Percentiles rank a stretch among this genome's conserved stretches.
Evolutionary conservation across 2,329 filamentous ascomycete genomes (phyloP).

Genomic region (Ceratocystis lukuohia): DNA sequence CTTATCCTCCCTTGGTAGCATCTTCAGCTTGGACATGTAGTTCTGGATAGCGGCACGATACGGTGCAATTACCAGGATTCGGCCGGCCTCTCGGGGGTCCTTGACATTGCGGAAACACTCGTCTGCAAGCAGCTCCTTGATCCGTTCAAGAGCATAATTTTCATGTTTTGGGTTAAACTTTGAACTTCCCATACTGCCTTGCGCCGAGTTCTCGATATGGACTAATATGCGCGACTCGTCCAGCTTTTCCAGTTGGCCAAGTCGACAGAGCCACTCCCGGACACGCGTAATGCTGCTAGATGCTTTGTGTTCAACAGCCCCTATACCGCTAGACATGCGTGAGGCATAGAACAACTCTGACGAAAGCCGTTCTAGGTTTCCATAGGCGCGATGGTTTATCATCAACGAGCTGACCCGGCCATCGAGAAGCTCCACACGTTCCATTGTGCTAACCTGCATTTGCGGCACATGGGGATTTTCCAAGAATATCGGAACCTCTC

Average conservation of each 20-base stretch:
- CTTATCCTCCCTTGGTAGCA: slow-evolving; percentile 24
- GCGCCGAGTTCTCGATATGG: slow-evolving; percentile 23
- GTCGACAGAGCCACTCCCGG: slow-evolving; percentile 24
- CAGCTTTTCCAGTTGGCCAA: slow-evolving; percentile 22
- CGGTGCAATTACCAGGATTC: slow-evolving; percentile 33
- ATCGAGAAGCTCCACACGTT: slow-evolving; percentile 26
- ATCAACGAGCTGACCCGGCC: slow-evolving; percentile 27
- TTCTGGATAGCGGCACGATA: slow-evolving; percentile 30
- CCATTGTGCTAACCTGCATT: slow-evolving; percentile 29
- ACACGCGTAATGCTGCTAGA: slow-evolving; percentile 24
- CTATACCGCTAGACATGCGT: slow-evolving; percentile 25
- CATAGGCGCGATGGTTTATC: slow-evolving; percentile 29
- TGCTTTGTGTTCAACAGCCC: slow-evolving; percentile 22
- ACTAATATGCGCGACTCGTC: slow-evolving; percentile 30
- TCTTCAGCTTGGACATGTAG: slow-evolving; percentile 26
- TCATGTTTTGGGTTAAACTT: slow-evolving; percentile 32
- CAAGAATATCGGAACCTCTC: slow-evolving; percentile 15
- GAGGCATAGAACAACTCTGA: slow-evolving; percentile 32
- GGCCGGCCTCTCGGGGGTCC: slow-evolving; percentile 23
- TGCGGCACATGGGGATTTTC: slow-evolving; percentile 27
- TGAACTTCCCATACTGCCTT: slow-evolving; percentile 26
- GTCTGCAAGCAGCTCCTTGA: slow-evolving; percentile 26
- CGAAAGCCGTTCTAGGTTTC: slow-evolving; percentile 30
- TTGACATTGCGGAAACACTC: slow-evolving; percentile 26
- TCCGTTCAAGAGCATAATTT: slow-evolving; percentile 28